Evolutionary conservation across 2,329 filamentous ascomycete genomes (phyloP).

Genomic region (Sclerotinia nivalis): DNA sequence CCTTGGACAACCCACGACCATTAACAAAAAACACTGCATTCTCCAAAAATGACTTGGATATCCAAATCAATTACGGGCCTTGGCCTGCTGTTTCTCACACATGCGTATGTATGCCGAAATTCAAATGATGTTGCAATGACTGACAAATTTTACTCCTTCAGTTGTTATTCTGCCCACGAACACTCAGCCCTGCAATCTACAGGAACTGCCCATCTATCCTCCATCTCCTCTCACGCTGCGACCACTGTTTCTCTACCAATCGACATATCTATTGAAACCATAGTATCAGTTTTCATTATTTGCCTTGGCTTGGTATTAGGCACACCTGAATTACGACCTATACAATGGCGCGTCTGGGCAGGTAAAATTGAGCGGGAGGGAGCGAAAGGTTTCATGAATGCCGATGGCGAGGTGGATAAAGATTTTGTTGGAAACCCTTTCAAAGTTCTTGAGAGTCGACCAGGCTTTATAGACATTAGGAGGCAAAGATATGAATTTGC

Average conservation of each 20-base stretch:
- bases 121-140: conserved; percentile 8
- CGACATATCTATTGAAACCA: conserved; percentile 85
- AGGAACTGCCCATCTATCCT: conserved; percentile 50
- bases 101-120: conserved; percentile 66
- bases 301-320: conserved; percentile 78
- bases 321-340: conserved; percentile 77
- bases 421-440: conserved; percentile 79
- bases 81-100: conserved; percentile 76
- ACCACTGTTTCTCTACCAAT: conserved; percentile 62
- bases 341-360: conserved; percentile 80
- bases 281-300: conserved; percentile 78
- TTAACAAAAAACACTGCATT: conserved; percentile 2
- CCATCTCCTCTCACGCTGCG: conserved; percentile 47
- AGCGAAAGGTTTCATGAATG: conserved; percentile 56
- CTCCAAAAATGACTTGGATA: conserved; percentile 65
- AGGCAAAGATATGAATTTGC: conserved; percentile 77
- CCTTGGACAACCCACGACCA: conserved; percentile 1
- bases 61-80: conserved; percentile 70
- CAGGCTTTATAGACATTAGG: conserved; percentile 85
- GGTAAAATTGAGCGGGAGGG: conserved; percentile 81
- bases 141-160: conserved; percentile 45
- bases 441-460: conserved; percentile 72
- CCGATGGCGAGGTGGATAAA: conserved; percentile 66
- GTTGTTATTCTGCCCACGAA: conserved; percentile 95
- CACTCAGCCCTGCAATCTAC: conserved; percentile 73